Percentiles rank a stretch among this genome's conserved stretches.
phyloP scores from a whole-genome alignment of 257 asterid genomes.

The Prunella vulgaris region DNA sequence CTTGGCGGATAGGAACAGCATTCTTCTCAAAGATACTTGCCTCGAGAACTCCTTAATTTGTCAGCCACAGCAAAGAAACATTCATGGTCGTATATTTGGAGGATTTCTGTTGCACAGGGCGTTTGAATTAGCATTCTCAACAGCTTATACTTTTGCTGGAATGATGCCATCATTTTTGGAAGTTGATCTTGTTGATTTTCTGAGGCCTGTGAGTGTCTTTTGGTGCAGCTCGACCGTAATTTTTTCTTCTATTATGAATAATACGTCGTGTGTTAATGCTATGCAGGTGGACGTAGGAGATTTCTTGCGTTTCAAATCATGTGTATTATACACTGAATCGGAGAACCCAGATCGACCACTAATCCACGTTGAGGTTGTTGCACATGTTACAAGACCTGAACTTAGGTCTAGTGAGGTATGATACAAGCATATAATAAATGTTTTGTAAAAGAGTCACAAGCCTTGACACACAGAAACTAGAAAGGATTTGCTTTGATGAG shows the following conservation, averaged over 20 bases:
- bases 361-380: constrained; percentile 82
- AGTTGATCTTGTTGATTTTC: constrained; percentile 89
- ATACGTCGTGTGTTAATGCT: constrained; percentile 1
- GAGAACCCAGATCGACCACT: constrained; percentile 63
- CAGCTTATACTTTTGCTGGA: constrained; percentile 90
- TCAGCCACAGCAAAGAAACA: constrained; percentile 97
- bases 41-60: constrained; percentile 88
- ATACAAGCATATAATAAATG: background rate
- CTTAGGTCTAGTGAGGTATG: constrained; percentile 85
- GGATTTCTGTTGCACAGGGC: constrained; percentile 90
- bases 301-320: constrained; percentile 84
- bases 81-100: constrained; percentile 93
- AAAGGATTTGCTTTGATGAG: background rate
- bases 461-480: background rate
- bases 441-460: background rate
- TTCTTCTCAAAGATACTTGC: constrained; percentile 81
- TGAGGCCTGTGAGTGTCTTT: constrained; percentile 61
- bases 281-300: constrained; percentile 93
- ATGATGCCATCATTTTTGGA: constrained; percentile 86
- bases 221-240: background rate
- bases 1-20: constrained; percentile 79
- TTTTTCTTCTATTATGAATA: background rate
- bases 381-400: constrained; percentile 94
- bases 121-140: constrained; percentile 79
- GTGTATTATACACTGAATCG: constrained; percentile 74